These are phyloP conservation scores for Ceratocystis variospora DNA, from an alignment of 2,329 filamentous ascomycete genomes.

Conservation along the genomic window DNA sequence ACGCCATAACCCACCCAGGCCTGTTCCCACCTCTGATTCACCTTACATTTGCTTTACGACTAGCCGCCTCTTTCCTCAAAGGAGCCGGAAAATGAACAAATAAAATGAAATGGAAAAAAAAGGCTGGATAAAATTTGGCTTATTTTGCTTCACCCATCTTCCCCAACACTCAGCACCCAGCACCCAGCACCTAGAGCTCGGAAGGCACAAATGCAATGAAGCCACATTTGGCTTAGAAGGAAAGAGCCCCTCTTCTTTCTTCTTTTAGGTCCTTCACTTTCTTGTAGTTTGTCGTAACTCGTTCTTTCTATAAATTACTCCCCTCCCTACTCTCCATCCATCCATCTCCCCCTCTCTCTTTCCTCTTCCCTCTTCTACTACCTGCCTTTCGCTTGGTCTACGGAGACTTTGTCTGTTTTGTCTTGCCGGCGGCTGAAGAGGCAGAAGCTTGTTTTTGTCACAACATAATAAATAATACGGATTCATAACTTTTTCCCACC, in stretches of 20 bases:
- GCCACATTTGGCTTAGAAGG: neutral
- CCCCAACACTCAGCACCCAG: neutral
- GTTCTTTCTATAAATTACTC: neutral
- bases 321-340: neutral
- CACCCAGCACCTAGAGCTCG: neutral
- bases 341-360: neutral
- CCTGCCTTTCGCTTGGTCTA: neutral
- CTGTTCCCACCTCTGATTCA: neutral
- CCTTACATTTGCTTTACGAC: neutral
- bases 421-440: constrained; percentile 2
- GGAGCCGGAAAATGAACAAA: neutral
- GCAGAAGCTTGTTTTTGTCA: neutral
- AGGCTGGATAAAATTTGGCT: neutral
- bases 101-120: neutral
- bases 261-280: neutral
- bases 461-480: neutral
- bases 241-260: constrained; percentile 1
- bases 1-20: neutral
- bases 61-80: neutral
- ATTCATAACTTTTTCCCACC: neutral
- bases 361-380: constrained; percentile 1
- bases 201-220: neutral
- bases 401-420: neutral
- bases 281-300: neutral
- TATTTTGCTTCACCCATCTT: neutral